phyloP scores from a whole-genome alignment of 2,329 filamentous ascomycete species.

The Celoporthe dispersa region DNA sequence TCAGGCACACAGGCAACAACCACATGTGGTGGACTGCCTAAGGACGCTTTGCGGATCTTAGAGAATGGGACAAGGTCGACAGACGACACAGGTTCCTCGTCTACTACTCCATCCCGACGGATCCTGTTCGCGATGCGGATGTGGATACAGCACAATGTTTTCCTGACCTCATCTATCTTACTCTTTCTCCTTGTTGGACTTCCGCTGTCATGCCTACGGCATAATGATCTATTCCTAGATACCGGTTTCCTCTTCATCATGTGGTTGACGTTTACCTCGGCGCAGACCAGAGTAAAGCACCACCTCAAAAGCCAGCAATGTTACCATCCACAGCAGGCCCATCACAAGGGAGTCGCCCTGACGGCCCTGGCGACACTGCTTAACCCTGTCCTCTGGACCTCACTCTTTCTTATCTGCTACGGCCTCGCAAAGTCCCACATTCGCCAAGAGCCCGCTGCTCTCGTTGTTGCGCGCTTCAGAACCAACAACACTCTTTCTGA shows the following conservation, averaged over 20 bases:
- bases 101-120: background rate
- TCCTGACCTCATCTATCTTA: conserved; percentile 39
- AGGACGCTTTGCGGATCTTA: background rate
- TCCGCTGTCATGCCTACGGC: conserved; percentile 42
- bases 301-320: background rate
- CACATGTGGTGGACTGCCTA: background rate
- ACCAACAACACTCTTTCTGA: conserved; percentile 39
- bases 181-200: conserved; percentile 45
- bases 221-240: conserved; percentile 48
- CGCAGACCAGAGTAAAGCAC: conserved; percentile 45
- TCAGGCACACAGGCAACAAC: background rate
- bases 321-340: background rate
- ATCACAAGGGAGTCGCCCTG: conserved; percentile 33
- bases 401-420: conserved; percentile 50
- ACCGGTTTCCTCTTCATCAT: conserved; percentile 52
- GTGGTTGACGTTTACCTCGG: conserved; percentile 50
- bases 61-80: conserved; percentile 9
- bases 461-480: conserved; percentile 36
- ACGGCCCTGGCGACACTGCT: conserved; percentile 43
- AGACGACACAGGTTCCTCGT: background rate
- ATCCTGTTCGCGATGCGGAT: background rate
- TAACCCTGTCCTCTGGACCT: conserved; percentile 55
- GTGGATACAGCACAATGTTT: conserved; percentile 23
- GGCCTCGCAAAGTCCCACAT: conserved; percentile 43
- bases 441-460: conserved; percentile 30